Evolutionary conservation across 306 rosid genomes (phyloP), one percentile per base, ranked within the genome.

Genomic region (Abrus precatorius): DNA sequence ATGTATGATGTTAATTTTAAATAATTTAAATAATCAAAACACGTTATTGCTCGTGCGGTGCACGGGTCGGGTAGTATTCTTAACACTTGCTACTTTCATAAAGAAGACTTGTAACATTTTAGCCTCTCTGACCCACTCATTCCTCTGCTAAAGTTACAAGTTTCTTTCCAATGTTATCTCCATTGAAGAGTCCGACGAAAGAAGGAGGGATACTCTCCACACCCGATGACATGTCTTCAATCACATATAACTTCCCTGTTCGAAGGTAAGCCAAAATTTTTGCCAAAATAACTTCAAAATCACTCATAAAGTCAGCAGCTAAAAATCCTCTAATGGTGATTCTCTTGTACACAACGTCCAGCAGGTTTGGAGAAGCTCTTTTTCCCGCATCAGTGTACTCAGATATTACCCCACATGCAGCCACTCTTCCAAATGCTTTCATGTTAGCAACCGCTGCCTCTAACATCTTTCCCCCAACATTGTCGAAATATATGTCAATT

Each of bases 401-500:
- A 0, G 98, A 79, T 0, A 94, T 94, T 2, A 88, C 91, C 0
- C 97, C 95, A 79, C 95, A 94, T 28, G 76, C 68, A 8, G 87
- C 86, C 66, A 94, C 91, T 83, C 94, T 91, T 11, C 98, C 98
- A 50, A 78, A 85, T 3, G 50, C 1, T 40, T 88, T 94, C 97
- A 94, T 82, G 76, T 92, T 94, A 0, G 57, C 74, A 70, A 92
- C 69, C 0, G 97, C 90, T 53, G 95, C 98, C 47, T 92, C 92
- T n/a, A 86, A 83, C 90, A 90, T 92, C 63, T 86, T 88, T 1
- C 61, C 91, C 5, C 97, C 97, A 48, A 94, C 98, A 43, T 94
- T 94, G 88, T 94, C 98, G 40, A 94, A 92, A 73, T 89, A 94
- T 66, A 94, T 78, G 47, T 94, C 97, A 65, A 94, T 92, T 53